Evolutionary conservation across 257 asterid species (phyloP).

Genomic region (Jaltomata sinuosa): DNA sequence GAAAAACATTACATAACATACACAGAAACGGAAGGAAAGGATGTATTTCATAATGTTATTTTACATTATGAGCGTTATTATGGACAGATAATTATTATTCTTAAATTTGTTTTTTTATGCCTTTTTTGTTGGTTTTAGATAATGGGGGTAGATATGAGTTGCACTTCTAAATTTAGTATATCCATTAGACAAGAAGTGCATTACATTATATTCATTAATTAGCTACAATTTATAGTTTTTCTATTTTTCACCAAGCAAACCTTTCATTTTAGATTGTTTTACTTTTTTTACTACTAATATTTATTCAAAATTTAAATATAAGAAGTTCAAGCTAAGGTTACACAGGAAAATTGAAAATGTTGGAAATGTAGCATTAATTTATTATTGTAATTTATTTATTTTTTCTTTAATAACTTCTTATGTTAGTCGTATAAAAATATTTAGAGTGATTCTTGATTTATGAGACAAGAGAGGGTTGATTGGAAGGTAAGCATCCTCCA

Average conservation of each 20-base stretch:
- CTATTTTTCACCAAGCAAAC: neutral
- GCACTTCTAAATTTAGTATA: neutral
- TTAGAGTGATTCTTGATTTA: neutral
- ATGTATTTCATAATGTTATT: neutral
- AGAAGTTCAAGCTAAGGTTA: neutral
- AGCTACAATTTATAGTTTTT: neutral
- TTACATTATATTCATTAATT: neutral
- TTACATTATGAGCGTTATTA: neutral
- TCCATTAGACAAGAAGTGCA: neutral
- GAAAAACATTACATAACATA: neutral
- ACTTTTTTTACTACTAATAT: neutral
- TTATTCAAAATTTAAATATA: neutral
- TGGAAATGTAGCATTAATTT: neutral
- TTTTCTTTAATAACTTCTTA: neutral
- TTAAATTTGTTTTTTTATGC: neutral
- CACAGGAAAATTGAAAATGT: neutral
- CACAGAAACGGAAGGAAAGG: neutral
- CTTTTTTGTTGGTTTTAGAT: neutral
- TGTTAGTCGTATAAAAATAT: neutral
- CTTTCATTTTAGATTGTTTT: neutral
- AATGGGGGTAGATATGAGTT: neutral
- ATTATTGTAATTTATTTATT: neutral
- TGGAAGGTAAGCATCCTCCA: too few species aligned
- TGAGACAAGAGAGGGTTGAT: too few species aligned
- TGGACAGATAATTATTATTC: neutral